Conservation (phyloP, 352 stramenopile genomes). For the Globisporangium middletonii region DNA sequence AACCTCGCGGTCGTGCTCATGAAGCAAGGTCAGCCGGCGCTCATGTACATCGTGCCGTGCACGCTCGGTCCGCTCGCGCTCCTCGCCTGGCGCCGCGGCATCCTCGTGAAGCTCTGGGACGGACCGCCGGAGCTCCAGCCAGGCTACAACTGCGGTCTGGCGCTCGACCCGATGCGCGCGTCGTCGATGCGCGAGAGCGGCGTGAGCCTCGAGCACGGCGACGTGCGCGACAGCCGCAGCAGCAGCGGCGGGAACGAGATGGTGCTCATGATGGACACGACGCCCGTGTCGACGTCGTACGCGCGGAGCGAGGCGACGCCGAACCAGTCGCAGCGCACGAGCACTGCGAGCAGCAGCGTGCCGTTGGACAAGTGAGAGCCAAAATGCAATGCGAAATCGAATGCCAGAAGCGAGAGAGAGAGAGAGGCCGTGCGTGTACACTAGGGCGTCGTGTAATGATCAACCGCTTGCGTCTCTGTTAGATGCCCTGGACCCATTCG, state of each 20-base stretch:
- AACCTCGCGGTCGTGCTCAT: constrained; percentile 93
- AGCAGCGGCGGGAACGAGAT: constrained; percentile 26
- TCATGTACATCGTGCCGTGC: constrained; percentile 95
- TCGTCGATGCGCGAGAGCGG: constrained; percentile 15
- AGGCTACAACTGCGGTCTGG: constrained; percentile 2
- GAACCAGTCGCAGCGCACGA: constrained; percentile 7
- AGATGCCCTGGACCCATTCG: constrained; percentile 77
- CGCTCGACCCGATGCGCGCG: constrained; percentile 2
- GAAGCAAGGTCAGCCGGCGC: constrained; percentile 90
- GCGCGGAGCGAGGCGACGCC: constrained; percentile 30
- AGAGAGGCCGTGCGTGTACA: neutral
- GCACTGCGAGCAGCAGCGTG: constrained; percentile 2
- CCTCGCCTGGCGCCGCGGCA: constrained; percentile 73
- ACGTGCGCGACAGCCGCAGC: constrained; percentile 20
- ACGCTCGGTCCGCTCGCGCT: constrained; percentile 83
- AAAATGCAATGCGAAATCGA: neutral
- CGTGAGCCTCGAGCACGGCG: constrained; percentile 21
- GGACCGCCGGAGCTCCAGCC: constrained; percentile 65
- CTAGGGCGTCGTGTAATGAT: no score
- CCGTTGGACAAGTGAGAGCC: neutral
- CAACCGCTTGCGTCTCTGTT: constrained; percentile 5
- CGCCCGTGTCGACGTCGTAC: constrained; percentile 41
- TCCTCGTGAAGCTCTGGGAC: constrained; percentile 87
- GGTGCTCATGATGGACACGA: constrained; percentile 32
- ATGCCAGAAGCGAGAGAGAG: neutral